These are phyloP conservation scores for Pyricularia sp. DNA, from an alignment of 2,329 filamentous ascomycete species.

Conservation along the genomic window DNA sequence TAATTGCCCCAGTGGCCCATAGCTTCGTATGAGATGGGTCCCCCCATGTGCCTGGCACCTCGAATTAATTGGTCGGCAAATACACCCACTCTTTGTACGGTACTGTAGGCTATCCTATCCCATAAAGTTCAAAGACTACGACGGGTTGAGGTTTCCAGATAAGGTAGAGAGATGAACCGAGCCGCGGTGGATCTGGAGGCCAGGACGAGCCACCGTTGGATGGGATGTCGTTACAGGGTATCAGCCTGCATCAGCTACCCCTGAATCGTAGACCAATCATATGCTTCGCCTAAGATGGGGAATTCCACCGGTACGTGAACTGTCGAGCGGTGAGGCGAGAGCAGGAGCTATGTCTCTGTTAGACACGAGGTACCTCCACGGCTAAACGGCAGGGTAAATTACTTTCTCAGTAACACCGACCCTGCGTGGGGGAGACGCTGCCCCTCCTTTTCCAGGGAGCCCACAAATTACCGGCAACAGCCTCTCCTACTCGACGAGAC, in stretches of 20 bases:
- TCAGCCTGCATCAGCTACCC: not conserved
- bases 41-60: not conserved
- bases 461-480: not conserved
- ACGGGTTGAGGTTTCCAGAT: not conserved
- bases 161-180: not conserved
- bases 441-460: constrained; percentile 2
- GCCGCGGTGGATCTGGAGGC: not conserved
- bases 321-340: not conserved
- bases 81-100: not conserved
- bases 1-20: not conserved
- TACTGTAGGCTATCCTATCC: not conserved
- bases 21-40: not conserved
- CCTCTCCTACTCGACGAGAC: not conserved
- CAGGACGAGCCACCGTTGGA: not conserved
- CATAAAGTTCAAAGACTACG: not conserved
- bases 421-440: not conserved
- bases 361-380: not conserved
- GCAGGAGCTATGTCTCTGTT: not conserved
- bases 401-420: not conserved
- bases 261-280: not conserved
- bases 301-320: not conserved
- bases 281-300: not conserved
- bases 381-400: not conserved
- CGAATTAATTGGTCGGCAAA: not conserved
- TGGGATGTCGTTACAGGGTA: not conserved